Evolutionary conservation across 2,329 filamentous ascomycete species (phyloP).

Genomic region (Exophiala aquamarina): DNA sequence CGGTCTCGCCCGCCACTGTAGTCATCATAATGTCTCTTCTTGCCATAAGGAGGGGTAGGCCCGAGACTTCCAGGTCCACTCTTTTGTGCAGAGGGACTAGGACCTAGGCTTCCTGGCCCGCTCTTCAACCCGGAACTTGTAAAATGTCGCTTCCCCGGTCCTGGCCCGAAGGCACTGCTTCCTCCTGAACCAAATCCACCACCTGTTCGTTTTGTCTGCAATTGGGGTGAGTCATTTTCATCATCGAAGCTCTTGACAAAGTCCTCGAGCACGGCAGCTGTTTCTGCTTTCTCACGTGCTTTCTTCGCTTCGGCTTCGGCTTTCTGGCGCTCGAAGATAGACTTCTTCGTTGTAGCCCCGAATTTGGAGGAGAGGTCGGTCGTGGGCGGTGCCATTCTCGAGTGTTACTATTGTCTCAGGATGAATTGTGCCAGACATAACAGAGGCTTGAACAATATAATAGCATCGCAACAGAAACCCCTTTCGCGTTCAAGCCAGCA

Average conservation of each 20-base stretch:
- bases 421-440: no score
- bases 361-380: slow-evolving; percentile 74
- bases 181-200: slow-evolving; percentile 34
- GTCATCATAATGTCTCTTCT: slow-evolving; percentile 55
- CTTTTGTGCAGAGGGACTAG: slow-evolving; percentile 40
- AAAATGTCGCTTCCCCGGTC: slow-evolving; percentile 63
- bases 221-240: slow-evolving; percentile 33
- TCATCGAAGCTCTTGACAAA: slow-evolving; percentile 72
- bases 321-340: slow-evolving; percentile 82
- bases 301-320: slow-evolving; percentile 88
- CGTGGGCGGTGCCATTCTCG: background rate
- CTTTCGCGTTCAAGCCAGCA: no score
- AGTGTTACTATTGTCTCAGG: no score
- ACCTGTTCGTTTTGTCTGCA: slow-evolving; percentile 30
- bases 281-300: slow-evolving; percentile 79
- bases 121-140: slow-evolving; percentile 46
- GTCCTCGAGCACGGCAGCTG: slow-evolving; percentile 79
- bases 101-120: slow-evolving; percentile 51
- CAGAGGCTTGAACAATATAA: no score
- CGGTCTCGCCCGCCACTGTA: slow-evolving; percentile 34
- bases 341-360: slow-evolving; percentile 73
- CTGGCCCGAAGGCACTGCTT: slow-evolving; percentile 34
- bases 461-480: no score
- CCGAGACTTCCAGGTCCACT: slow-evolving; percentile 65
- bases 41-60: slow-evolving; percentile 51